phyloP scores from a whole-genome alignment of 176 grass and related monocot genomes.

The Carex scoparia region DNA sequence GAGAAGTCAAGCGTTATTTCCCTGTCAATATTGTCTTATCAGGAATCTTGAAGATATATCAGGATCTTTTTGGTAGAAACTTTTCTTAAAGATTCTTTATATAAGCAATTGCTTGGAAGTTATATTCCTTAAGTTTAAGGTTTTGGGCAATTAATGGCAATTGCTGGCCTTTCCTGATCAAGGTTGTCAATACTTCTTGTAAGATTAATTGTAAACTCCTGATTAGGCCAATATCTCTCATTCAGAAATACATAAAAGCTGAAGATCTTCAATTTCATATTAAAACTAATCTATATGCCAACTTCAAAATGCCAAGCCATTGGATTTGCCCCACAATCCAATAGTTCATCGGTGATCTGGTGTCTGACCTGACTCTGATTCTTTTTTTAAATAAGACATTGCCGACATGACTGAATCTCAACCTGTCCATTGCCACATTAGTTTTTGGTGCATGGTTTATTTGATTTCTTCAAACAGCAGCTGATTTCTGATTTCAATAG shows the following conservation, averaged over 20 bases:
- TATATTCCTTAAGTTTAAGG: neutral
- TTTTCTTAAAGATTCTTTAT: conserved; percentile 8
- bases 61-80: conserved; percentile 91
- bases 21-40: conserved; percentile 80
- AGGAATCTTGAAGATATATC: conserved; percentile 92
- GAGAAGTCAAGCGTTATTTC: conserved; percentile 89
- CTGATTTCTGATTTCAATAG: neutral
- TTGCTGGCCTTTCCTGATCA: neutral
- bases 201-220: neutral
- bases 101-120: neutral
- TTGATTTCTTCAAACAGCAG: neutral
- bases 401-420: neutral
- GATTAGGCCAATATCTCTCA: neutral
- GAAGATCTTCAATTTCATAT: neutral
- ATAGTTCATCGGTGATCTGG: neutral
- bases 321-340: neutral
- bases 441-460: conserved; percentile 5
- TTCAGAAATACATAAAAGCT: neutral
- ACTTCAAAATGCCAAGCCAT: neutral
- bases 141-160: neutral
- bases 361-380: neutral
- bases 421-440: neutral
- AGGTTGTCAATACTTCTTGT: neutral
- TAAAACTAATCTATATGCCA: neutral
- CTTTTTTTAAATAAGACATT: neutral